phyloP scores from a whole-genome alignment of 129 eudicot genomes.

The Pseudognaphalium luteoalbum region DNA sequence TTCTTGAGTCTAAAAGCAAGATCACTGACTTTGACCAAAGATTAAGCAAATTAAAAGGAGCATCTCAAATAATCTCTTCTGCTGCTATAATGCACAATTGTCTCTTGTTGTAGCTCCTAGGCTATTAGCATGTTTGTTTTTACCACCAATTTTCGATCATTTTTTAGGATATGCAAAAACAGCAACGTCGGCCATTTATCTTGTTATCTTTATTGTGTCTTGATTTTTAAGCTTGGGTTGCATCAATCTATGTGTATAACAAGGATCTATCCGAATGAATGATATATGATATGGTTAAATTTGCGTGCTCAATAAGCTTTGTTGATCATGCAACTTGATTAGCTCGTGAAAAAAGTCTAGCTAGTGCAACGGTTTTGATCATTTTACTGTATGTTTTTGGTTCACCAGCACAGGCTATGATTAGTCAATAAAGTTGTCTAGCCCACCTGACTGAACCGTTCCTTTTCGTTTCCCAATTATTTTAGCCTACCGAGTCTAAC shows the following conservation, averaged over 20 bases:
- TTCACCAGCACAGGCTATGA: background rate
- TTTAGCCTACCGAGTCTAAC: too few relatives aligned
- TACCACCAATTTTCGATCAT: background rate
- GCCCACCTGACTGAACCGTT: too few relatives aligned
- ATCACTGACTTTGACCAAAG: slow-evolving; percentile 55
- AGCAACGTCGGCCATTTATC: background rate
- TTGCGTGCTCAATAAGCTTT: background rate
- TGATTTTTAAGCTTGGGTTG: slow-evolving; percentile 11
- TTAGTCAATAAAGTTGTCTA: background rate
- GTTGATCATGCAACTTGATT: background rate
- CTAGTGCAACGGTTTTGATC: background rate
- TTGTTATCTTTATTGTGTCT: background rate
- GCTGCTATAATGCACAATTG: slow-evolving; percentile 19
- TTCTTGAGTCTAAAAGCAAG: slow-evolving; percentile 81
- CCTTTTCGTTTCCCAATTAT: too few relatives aligned
- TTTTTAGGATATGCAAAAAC: slow-evolving; percentile 10
- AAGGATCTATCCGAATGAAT: slow-evolving; percentile 2
- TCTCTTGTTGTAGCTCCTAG: slow-evolving; percentile 11
- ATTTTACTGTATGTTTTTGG: background rate
- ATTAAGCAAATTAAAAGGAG: slow-evolving; percentile 34
- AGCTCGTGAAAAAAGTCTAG: background rate
- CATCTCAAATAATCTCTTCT: slow-evolving; percentile 24
- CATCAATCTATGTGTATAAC: slow-evolving; percentile 23
- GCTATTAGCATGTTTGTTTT: background rate
- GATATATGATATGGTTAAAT: slow-evolving; percentile 19